These are phyloP conservation scores for Fragilariopsis cylindrus DNA, from an alignment of 108 stramenopile species.

Conservation along the genomic window DNA sequence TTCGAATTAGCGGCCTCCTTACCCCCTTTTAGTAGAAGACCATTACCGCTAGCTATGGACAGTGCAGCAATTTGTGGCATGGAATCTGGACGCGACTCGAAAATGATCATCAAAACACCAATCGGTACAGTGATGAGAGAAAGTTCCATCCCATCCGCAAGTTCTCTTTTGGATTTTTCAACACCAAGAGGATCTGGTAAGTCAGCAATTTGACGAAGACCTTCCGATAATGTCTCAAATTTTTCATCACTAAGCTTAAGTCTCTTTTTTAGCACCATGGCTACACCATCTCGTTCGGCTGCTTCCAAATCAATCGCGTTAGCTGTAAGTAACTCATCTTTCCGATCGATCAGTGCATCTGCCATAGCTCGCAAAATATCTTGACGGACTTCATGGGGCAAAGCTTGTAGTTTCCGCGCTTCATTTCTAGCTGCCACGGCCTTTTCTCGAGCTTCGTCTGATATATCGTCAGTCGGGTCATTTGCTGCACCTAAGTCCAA, in stretches of 20 bases:
- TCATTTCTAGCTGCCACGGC: conserved; percentile 69
- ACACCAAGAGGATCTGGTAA: conserved; percentile 81
- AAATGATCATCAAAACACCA: conserved; percentile 97
- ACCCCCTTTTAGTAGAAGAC: conserved; percentile 96
- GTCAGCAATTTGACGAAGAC: conserved; percentile 81
- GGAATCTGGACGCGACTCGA: conserved; percentile 97
- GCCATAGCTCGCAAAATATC: conserved; percentile 85
- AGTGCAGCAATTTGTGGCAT: conserved; percentile 98
- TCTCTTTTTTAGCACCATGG: conserved; percentile 67
- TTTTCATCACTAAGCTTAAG: conserved; percentile 90
- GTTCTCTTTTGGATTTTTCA: conserved; percentile 78
- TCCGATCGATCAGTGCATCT: conserved; percentile 56
- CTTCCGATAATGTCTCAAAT: conserved; percentile 82
- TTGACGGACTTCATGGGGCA: conserved; percentile 69
- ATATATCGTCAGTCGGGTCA: conserved; percentile 35
- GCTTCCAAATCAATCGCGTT: conserved; percentile 86
- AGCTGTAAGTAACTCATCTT: conserved; percentile 76
- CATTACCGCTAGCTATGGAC: conserved; percentile 95
- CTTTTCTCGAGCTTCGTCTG: conserved; percentile 62
- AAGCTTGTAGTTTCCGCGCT: conserved; percentile 80
- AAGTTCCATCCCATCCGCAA: conserved; percentile 90
- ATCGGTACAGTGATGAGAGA: conserved; percentile 92
- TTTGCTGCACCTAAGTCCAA: conserved; percentile 50
- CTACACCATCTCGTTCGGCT: conserved; percentile 75
- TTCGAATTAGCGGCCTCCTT: conserved; percentile 95